These are phyloP conservation scores for Bipolaris oryzae DNA, from an alignment of 2,329 filamentous ascomycete species.

Conservation along the genomic window DNA sequence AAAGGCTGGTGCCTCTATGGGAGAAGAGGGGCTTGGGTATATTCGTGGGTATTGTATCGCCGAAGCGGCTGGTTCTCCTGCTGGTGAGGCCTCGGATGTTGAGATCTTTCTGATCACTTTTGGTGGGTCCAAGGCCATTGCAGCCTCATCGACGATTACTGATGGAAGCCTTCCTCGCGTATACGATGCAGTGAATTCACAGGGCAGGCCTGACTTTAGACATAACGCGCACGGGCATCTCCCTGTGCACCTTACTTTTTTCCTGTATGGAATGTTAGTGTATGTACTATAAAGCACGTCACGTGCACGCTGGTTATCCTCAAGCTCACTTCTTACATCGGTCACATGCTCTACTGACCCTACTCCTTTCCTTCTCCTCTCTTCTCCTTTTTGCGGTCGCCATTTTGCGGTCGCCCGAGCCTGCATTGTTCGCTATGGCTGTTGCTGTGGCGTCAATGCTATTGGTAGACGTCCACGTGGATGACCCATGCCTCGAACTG, in stretches of 20 bases:
- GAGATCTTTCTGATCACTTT: slow-evolving; percentile 21
- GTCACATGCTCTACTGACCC: slow-evolving; percentile 57
- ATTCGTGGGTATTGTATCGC: slow-evolving; percentile 28
- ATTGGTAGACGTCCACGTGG: slow-evolving; percentile 24
- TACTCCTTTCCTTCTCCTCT: slow-evolving; percentile 47
- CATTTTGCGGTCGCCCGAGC: slow-evolving; percentile 30
- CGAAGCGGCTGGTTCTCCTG: slow-evolving; percentile 20
- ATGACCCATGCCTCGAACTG: slow-evolving; percentile 10
- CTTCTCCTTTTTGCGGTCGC: slow-evolving; percentile 42
- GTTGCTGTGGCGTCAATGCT: slow-evolving; percentile 19
- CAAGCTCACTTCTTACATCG: slow-evolving; percentile 54
- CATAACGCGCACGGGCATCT: slow-evolving; percentile 46
- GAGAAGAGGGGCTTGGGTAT: slow-evolving; percentile 19
- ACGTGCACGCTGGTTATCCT: slow-evolving; percentile 4
- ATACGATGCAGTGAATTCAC: slow-evolving; percentile 59
- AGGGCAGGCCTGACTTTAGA: slow-evolving; percentile 43
- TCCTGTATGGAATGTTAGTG: slow-evolving; percentile 32
- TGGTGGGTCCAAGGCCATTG: slow-evolving; percentile 27
- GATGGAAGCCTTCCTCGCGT: slow-evolving; percentile 54
- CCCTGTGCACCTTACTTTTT: slow-evolving; percentile 47
- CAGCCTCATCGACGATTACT: slow-evolving; percentile 45
- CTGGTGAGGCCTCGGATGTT: slow-evolving; percentile 14
- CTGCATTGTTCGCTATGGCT: slow-evolving; percentile 15
- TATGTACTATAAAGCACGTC: not conserved
- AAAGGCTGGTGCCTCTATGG: slow-evolving; percentile 25